A percentile compares a stretch with the other conserved stretches of the same genome.
phyloP scores from a whole-genome alignment of 768 basidiomycete species.

The Lactifluus subvellereus region DNA sequence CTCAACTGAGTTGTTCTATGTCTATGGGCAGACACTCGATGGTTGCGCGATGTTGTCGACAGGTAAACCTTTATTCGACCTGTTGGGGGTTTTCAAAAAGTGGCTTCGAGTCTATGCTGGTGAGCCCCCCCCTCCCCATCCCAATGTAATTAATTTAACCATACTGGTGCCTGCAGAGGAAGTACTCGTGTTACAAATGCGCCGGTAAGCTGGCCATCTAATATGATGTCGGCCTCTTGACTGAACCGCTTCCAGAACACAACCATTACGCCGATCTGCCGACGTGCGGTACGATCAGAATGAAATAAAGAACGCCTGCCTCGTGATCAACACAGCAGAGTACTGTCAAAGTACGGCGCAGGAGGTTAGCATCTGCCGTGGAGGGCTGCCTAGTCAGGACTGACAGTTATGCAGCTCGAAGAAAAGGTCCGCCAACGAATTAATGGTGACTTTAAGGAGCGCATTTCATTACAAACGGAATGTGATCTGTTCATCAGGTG shows the following conservation, averaged over 20 bases:
- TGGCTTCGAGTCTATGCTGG: constrained; percentile 94
- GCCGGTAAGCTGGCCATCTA: constrained; percentile 44
- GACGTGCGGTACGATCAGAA: constrained; percentile 74
- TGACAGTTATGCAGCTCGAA: constrained; percentile 57
- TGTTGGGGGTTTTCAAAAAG: constrained; percentile 80
- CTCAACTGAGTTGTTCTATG: constrained; percentile 95
- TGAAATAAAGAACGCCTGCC: constrained; percentile 75
- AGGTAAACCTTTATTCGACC: constrained; percentile 74
- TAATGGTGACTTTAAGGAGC: constrained; percentile 66
- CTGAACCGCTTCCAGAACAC: constrained; percentile 33
- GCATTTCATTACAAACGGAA: constrained; percentile 77
- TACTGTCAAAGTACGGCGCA: constrained; percentile 90
- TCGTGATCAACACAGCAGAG: constrained; percentile 95
- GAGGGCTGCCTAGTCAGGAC: background rate
- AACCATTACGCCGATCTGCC: constrained; percentile 55
- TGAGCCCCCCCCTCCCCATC: constrained; percentile 30
- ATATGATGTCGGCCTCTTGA: background rate
- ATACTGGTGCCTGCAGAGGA: constrained; percentile 59
- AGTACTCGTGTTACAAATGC: constrained; percentile 67
- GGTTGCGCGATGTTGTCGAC: constrained; percentile 90
- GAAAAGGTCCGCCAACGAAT: constrained; percentile 86
- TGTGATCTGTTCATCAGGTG: constrained; percentile 87
- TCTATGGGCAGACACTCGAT: constrained; percentile 92
- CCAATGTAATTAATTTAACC: constrained; percentile 15
- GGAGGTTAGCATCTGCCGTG: constrained; percentile 47